Base-by-base conservation (phyloP, 768 basidiomycete genomes). In the Psilocybe subaeruginosa region DNA sequence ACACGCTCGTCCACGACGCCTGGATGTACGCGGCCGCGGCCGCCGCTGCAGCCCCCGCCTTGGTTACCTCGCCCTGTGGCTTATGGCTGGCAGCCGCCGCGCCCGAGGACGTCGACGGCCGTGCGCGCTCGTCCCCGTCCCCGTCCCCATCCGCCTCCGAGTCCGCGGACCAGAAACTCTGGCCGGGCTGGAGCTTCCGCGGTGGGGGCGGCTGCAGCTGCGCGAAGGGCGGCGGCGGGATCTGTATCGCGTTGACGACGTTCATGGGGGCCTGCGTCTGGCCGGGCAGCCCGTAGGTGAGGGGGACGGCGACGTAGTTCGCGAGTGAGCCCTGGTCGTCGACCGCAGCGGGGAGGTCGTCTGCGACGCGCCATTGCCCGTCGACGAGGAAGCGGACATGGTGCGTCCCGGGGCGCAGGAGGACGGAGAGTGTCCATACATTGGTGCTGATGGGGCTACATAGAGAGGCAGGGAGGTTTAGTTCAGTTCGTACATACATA, bases 331-430 rank as follows among this genome's bases (percentile, higher is more conserved):
- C 97, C 68, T 95, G 92, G 71, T 98, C 95, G 70, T 95, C 94
- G 50, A 96, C 94, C 0, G 94, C 94, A 27, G 91, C 89, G 5
- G 92, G 91, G 27, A 83, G 82, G 64, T 92, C 87, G 64, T 89
- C 83, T 2, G 90, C 85, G 6, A 91, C 85, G 62, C 90, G 85
- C 88, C 90, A 94, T 49, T 87, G 84, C 50, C 91, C 92, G 72
- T 99, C 97, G 62, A 99, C 92, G 65, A 98, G 85, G 80, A 97
- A 99, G 60, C 95, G 93, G 71, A 98, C 83, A 65, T 95, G 92
- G 70, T 98, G 95, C 0, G 95, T 95, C 14, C 97, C 97, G 0
- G 95, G 94, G 8, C 87, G 85, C 0, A 99, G 84, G 48, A 67
- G 39, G 49, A 85, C 77, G n/a, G 73, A 77, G 3, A 77, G 72